Percentiles rank a stretch among this genome's conserved stretches.
These are phyloP conservation scores for Sporothrix inflata DNA, from an alignment of 2,329 filamentous ascomycete genomes.

Conservation along the genomic window DNA sequence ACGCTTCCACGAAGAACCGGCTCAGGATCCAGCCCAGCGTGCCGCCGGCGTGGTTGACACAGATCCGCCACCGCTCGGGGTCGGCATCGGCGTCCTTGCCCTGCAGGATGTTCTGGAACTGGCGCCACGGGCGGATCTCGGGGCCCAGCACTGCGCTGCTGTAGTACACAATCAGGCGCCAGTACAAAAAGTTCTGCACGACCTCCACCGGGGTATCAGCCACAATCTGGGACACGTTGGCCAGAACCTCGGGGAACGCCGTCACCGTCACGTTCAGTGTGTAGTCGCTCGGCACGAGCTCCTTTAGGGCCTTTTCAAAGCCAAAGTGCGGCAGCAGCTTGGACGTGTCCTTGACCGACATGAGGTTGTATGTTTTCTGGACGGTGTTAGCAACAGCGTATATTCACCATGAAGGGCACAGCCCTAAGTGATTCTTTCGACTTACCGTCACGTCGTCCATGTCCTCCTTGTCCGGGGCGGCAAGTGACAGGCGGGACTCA, in stretches of 20 bases:
- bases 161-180: slow-evolving; percentile 63
- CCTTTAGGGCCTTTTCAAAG: slow-evolving; percentile 55
- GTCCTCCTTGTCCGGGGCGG: slow-evolving; percentile 30
- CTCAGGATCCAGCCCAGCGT: slow-evolving; percentile 69
- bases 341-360: slow-evolving; percentile 58
- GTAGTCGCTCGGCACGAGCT: slow-evolving; percentile 55
- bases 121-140: slow-evolving; percentile 60
- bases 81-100: slow-evolving; percentile 64
- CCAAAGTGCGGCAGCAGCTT: slow-evolving; percentile 60
- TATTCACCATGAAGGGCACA: not conserved
- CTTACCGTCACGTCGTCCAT: slow-evolving; percentile 32
- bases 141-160: slow-evolving; percentile 60
- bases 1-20: slow-evolving; percentile 70
- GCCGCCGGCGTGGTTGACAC: slow-evolving; percentile 50
- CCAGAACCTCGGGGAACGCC: slow-evolving; percentile 62
- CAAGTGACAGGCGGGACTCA: slow-evolving; percentile 30
- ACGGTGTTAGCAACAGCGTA: not conserved
- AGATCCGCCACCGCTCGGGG: slow-evolving; percentile 69
- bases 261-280: slow-evolving; percentile 60
- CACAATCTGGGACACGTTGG: slow-evolving; percentile 60
- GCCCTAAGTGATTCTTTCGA: not conserved
- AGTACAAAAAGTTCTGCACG: slow-evolving; percentile 64
- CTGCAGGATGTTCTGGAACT: slow-evolving; percentile 63
- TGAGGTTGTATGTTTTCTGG: slow-evolving; percentile 67
- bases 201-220: slow-evolving; percentile 56